Evolutionary conservation across 1,139 yeast species (phyloP).

Genomic region (Blastobotrys indianensis): DNA sequence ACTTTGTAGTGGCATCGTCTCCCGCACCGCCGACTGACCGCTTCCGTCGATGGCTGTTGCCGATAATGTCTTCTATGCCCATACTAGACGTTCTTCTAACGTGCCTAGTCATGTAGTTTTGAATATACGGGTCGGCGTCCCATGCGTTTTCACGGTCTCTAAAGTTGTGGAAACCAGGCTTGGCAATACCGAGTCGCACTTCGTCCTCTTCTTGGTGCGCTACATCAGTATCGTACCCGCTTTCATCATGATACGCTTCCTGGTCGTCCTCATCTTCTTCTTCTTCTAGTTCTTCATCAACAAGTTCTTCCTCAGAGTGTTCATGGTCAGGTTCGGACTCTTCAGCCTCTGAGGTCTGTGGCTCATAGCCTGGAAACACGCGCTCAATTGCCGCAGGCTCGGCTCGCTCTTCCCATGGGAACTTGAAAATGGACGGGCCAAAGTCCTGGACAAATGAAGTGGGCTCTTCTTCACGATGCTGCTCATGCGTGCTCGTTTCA

Average conservation of each 20-base stretch:
- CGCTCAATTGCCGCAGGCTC: slow-evolving; percentile 14
- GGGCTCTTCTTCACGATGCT: slow-evolving; percentile 2
- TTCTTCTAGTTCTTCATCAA: slow-evolving; percentile 1
- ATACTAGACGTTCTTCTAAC: slow-evolving; percentile 5
- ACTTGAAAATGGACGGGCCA: slow-evolving; percentile 12
- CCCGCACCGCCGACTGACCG: no score
- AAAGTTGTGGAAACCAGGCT: slow-evolving; percentile 4
- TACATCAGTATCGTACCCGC: slow-evolving; percentile 4
- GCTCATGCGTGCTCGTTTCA: slow-evolving; percentile 1
- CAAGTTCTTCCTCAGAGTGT: not conserved
- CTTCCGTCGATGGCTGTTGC: no score
- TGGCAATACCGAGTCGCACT: slow-evolving; percentile 3
- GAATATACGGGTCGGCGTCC: slow-evolving; percentile 11
- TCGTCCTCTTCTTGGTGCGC: slow-evolving; percentile 5
- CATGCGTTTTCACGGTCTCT: slow-evolving; percentile 11
- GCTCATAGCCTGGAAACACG: slow-evolving; percentile 12
- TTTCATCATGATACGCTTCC: slow-evolving; percentile 2
- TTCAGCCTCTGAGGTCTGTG: not conserved
- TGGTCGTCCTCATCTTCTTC: slow-evolving; percentile 1
- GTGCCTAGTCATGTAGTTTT: slow-evolving; percentile 3
- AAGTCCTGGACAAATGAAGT: not conserved
- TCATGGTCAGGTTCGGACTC: slow-evolving; percentile 2
- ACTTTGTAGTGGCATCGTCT: no score
- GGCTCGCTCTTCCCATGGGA: slow-evolving; percentile 14
- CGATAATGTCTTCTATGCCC: no score